These are phyloP conservation scores for Apophysomyces elegans DNA, from an alignment of 371 early-diverging fungal species.

Conservation along the genomic window DNA sequence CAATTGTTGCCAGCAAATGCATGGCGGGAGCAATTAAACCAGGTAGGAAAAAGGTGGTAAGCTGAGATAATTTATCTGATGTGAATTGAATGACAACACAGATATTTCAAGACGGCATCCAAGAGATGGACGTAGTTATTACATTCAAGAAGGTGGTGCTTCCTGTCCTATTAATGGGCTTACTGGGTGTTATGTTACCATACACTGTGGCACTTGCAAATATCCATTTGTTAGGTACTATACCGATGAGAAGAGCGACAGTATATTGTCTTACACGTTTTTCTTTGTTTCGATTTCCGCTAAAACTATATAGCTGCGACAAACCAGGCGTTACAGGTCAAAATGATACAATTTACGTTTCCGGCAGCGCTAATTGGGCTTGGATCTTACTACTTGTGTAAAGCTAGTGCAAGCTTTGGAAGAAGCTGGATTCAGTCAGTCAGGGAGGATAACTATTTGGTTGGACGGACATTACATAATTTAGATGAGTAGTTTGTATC, in stretches of 20 bases:
- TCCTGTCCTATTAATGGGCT: constrained; percentile 10
- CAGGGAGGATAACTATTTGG: constrained; percentile 67
- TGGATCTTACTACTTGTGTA: constrained; percentile 28
- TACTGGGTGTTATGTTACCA: constrained; percentile 15
- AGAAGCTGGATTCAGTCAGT: constrained; percentile 53
- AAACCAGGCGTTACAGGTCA: constrained; percentile 24
- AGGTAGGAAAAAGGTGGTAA: constrained; percentile 8
- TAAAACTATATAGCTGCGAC: constrained; percentile 13
- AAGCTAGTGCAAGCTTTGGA: constrained; percentile 35
- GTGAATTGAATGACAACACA: neutral
- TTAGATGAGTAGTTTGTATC: constrained; percentile 33
- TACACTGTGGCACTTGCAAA: constrained; percentile 10
- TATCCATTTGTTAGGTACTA: constrained; percentile 17
- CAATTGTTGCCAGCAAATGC: constrained; percentile 17
- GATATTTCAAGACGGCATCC: constrained; percentile 15
- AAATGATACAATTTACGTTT: constrained; percentile 40
- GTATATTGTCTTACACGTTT: neutral
- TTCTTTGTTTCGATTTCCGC: too few relatives aligned
- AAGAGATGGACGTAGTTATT: constrained; percentile 11
- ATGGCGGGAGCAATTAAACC: constrained; percentile 13
- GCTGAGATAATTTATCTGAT: neutral
- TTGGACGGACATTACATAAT: constrained; percentile 70
- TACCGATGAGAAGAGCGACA: neutral
- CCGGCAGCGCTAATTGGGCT: constrained; percentile 40
- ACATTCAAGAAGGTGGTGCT: constrained; percentile 14